Evolutionary conservation across 2,329 filamentous ascomycete species (phyloP).

Genomic region (Paramyrothecium roridum): DNA sequence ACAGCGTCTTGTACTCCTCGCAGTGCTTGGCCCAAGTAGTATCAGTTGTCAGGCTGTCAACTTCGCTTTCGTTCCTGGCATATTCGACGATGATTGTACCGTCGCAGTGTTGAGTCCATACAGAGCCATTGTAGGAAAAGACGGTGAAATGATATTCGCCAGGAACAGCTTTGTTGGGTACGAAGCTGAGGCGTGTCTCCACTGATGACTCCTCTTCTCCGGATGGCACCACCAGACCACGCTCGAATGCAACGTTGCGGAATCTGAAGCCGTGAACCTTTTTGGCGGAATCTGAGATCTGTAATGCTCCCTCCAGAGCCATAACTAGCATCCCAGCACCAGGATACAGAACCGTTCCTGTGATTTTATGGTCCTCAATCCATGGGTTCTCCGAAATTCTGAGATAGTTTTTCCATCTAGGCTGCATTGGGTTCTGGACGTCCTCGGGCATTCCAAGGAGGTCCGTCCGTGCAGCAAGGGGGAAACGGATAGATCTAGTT

Average conservation of each 20-base stretch:
- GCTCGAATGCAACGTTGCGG: neutral
- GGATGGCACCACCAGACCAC: neutral
- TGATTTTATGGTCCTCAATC: constrained; percentile 32
- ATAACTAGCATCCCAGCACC: constrained; percentile 37
- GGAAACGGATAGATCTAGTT: constrained; percentile 22
- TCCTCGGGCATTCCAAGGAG: constrained; percentile 28
- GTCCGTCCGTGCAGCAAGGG: constrained; percentile 29
- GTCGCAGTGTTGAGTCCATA: neutral
- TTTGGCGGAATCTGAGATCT: neutral
- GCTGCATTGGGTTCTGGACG: constrained; percentile 16
- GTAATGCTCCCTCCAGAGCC: constrained; percentile 34
- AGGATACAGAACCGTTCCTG: constrained; percentile 6
- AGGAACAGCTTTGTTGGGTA: no score
- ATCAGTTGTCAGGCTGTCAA: neutral
- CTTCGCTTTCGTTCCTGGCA: neutral
- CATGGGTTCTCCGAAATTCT: constrained; percentile 24
- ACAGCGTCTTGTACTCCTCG: neutral
- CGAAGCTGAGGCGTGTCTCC: neutral
- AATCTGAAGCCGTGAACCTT: neutral
- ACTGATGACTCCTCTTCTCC: neutral
- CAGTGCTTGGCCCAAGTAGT: neutral
- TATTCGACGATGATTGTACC: neutral
- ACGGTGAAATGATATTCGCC: neutral
- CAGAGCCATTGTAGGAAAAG: neutral
- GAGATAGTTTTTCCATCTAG: constrained; percentile 20